A percentile compares a stretch with the other conserved stretches of the same genome.
Evolutionary conservation across 371 early-diverging fungal species (phyloP).

Genomic region (Thermomucor indicae-seudaticae): DNA sequence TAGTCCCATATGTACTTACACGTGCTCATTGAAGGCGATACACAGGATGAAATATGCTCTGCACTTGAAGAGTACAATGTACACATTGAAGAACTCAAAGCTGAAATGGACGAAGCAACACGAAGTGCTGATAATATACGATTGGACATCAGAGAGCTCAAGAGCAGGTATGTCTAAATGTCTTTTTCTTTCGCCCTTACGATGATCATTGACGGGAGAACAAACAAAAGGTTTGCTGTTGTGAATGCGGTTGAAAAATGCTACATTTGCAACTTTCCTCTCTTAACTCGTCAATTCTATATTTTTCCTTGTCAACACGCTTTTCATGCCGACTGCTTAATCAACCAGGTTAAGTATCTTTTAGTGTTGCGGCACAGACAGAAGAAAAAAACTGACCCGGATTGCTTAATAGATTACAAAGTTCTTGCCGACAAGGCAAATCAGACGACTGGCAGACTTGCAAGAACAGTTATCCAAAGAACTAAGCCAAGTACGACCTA

Average conservation of each 20-base stretch:
- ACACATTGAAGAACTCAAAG: conserved; percentile 74
- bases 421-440: conserved; percentile 28
- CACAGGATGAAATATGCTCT: conserved; percentile 71
- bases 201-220: too few species aligned
- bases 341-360: conserved; percentile 65
- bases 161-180: conserved; percentile 49
- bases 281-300: conserved; percentile 84
- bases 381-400: background rate
- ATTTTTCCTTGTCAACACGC: conserved; percentile 94
- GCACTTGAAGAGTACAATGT: conserved; percentile 85
- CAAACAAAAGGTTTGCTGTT: conserved; percentile 77
- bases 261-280: conserved; percentile 67
- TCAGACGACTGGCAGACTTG: conserved; percentile 42
- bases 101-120: conserved; percentile 90
- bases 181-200: too few species aligned
- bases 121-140: conserved; percentile 81
- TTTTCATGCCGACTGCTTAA: conserved; percentile 89
- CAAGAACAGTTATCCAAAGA: conserved; percentile 54
- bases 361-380: conserved; percentile 2
- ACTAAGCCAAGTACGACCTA: conserved; percentile 9
- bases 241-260: conserved; percentile 80
- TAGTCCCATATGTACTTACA: background rate
- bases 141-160: conserved; percentile 72
- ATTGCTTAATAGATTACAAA: conserved; percentile 21
- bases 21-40: too few species aligned